These are phyloP conservation scores for Ceratobasidium sp. DNA, from an alignment of 1,284 basidiomycete species.

Conservation along the genomic window DNA sequence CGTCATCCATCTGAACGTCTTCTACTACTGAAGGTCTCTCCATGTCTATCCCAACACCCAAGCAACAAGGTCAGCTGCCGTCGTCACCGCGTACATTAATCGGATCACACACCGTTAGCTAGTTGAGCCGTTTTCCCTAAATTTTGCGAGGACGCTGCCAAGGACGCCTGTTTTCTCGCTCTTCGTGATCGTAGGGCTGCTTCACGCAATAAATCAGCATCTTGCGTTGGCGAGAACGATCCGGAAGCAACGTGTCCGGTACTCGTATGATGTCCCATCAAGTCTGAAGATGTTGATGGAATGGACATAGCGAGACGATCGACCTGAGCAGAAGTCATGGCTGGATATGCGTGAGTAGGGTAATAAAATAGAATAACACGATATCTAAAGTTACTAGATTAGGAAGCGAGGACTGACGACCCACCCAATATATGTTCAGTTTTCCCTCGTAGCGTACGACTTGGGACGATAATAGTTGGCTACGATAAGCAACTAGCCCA, in stretches of 20 bases:
- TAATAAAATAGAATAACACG: not conserved
- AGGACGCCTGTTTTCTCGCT: constrained; percentile 8
- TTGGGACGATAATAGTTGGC: not conserved
- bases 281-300: not conserved
- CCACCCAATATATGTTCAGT: not conserved
- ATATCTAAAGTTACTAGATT: not conserved
- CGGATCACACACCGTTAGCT: constrained; percentile 5
- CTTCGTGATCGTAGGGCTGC: constrained; percentile 31
- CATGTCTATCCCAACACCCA: not conserved
- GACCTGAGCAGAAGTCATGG: constrained; percentile 32
- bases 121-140: not conserved
- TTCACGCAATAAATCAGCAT: constrained; percentile 28
- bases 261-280: constrained; percentile 1
- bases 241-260: constrained; percentile 35
- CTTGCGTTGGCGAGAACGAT: constrained; percentile 27
- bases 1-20: constrained; percentile 31
- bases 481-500: not conserved
- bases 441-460: not conserved
- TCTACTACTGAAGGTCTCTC: not conserved
- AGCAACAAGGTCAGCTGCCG: not conserved
- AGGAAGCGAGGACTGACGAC: not conserved
- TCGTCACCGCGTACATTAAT: not conserved
- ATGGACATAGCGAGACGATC: constrained; percentile 1
- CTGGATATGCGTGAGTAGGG: not conserved
- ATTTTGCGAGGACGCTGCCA: not conserved